Percentiles rank a stretch among this genome's conserved stretches.
These are phyloP conservation scores for Globisporangium lucens DNA, from an alignment of 352 stramenopile species.

Conservation along the genomic window DNA sequence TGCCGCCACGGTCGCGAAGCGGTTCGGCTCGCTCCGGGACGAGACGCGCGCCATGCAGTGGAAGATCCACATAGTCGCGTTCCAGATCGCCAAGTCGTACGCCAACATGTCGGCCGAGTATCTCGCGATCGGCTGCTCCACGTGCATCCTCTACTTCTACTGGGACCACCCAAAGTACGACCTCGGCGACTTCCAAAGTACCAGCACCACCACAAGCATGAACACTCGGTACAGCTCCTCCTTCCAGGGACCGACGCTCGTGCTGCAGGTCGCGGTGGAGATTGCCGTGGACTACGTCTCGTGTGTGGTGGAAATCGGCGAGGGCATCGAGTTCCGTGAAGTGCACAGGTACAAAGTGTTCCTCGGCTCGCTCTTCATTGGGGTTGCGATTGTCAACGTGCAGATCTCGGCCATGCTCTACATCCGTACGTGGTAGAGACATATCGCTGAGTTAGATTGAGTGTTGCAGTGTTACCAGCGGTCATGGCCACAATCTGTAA, in stretches of 20 bases:
- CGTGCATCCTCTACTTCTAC: slow-evolving; percentile 42
- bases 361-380: slow-evolving; percentile 14
- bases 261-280: slow-evolving; percentile 12
- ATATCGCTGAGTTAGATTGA: too few relatives aligned
- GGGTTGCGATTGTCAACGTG: slow-evolving; percentile 13
- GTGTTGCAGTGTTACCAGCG: too few relatives aligned
- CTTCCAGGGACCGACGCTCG: slow-evolving; percentile 12
- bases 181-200: neutral
- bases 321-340: slow-evolving; percentile 14
- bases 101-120: slow-evolving; percentile 55
- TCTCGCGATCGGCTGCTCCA: slow-evolving; percentile 43
- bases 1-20: neutral
- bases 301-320: slow-evolving; percentile 10
- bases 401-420: slow-evolving; percentile 16
- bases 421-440: slow-evolving; percentile 1
- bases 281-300: slow-evolving; percentile 12
- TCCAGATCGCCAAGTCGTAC: slow-evolving; percentile 35
- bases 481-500: too few relatives aligned
- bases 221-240: too few relatives aligned
- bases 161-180: slow-evolving; percentile 31
- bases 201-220: too few relatives aligned
- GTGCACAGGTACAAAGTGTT: slow-evolving; percentile 9
- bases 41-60: neutral
- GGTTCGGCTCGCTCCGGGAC: neutral
- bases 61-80: slow-evolving; percentile 16